A percentile compares a stretch with the other conserved stretches of the same genome.
These are phyloP conservation scores for Teratosphaeria nubilosa DNA, from an alignment of 2,329 filamentous ascomycete genomes.

Conservation along the genomic window DNA sequence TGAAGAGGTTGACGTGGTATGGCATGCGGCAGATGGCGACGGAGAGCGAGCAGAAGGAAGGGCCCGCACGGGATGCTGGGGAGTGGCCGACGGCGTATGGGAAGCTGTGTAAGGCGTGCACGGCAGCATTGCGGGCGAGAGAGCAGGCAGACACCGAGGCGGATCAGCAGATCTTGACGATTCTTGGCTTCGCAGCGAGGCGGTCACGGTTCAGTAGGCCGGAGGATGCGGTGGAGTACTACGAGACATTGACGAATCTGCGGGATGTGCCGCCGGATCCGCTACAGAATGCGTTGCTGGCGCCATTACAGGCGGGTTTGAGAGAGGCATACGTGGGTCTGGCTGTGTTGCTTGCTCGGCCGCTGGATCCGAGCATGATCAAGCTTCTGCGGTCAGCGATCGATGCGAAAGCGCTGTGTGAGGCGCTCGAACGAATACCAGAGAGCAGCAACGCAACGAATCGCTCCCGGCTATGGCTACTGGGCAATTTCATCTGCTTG, in stretches of 20 bases:
- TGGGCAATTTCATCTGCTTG: slow-evolving; percentile 47
- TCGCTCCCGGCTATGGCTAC: slow-evolving; percentile 43
- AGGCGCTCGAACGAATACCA: slow-evolving; percentile 7
- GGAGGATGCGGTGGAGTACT: slow-evolving; percentile 20
- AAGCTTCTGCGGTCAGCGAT: slow-evolving; percentile 15
- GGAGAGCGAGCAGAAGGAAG: slow-evolving; percentile 14
- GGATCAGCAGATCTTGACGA: slow-evolving; percentile 15
- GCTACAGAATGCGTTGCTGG: slow-evolving; percentile 21
- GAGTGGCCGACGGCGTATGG: slow-evolving; percentile 33
- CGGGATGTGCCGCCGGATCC: slow-evolving; percentile 11
- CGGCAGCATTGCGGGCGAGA: slow-evolving; percentile 10
- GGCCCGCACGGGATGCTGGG: neutral
- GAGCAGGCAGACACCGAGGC: slow-evolving; percentile 11
- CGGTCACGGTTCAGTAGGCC: slow-evolving; percentile 9
- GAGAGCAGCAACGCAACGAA: slow-evolving; percentile 9
- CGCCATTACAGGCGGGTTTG: slow-evolving; percentile 16
- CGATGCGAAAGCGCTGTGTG: slow-evolving; percentile 12
- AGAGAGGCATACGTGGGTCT: slow-evolving; percentile 18
- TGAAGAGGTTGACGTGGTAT: slow-evolving; percentile 31
- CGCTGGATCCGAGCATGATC: slow-evolving; percentile 18
- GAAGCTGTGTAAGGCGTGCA: slow-evolving; percentile 30
- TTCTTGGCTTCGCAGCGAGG: slow-evolving; percentile 29
- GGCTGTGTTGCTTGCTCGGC: slow-evolving; percentile 17
- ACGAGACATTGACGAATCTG: slow-evolving; percentile 19
- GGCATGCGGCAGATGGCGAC: slow-evolving; percentile 28